Conservation (phyloP, 306 rosid genomes). For the Clitoria ternatea region DNA sequence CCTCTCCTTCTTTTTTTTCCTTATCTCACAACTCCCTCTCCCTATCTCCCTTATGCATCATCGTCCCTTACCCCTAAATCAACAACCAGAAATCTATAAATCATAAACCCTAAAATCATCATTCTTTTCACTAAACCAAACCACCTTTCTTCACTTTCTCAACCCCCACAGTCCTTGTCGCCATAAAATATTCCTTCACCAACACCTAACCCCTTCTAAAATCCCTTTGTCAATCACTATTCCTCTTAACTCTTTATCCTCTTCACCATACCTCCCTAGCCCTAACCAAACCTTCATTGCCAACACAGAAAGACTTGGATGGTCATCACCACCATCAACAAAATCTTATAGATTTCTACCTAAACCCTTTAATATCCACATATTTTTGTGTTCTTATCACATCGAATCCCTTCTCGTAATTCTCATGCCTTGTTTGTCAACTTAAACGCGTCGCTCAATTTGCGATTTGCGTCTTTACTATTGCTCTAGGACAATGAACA, state of each 20-base stretch:
- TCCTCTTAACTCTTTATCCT: conserved; percentile 87
- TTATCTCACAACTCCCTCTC: too few relatives aligned
- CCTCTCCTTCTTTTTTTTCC: too few relatives aligned
- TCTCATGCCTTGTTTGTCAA: conserved; percentile 82
- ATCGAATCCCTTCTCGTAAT: conserved; percentile 62
- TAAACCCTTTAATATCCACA: conserved; percentile 45
- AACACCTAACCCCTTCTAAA: conserved; percentile 86
- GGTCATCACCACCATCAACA: conserved; percentile 60
- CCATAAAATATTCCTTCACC: conserved; percentile 68
- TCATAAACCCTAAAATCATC: too few relatives aligned
- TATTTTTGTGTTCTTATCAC: conserved; percentile 48
- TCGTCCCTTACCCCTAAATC: too few relatives aligned
- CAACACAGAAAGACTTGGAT: conserved; percentile 85
- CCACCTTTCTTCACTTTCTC: conserved; percentile 89
- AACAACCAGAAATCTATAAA: too few relatives aligned
- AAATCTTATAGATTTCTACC: conserved; percentile 68
- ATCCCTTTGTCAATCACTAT: conserved; percentile 71
- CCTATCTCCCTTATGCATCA: too few relatives aligned
- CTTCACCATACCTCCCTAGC: conserved; percentile 61
- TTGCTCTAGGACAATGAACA: conserved; percentile 33
- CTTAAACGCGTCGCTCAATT: conserved; percentile 58
- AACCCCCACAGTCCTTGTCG: conserved; percentile 78
- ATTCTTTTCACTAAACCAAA: too few relatives aligned
- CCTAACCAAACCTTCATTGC: conserved; percentile 97
- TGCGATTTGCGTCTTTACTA: conserved; percentile 25